phyloP scores from a whole-genome alignment of 768 basidiomycete genomes.

The Podaxis carcinomalis region DNA sequence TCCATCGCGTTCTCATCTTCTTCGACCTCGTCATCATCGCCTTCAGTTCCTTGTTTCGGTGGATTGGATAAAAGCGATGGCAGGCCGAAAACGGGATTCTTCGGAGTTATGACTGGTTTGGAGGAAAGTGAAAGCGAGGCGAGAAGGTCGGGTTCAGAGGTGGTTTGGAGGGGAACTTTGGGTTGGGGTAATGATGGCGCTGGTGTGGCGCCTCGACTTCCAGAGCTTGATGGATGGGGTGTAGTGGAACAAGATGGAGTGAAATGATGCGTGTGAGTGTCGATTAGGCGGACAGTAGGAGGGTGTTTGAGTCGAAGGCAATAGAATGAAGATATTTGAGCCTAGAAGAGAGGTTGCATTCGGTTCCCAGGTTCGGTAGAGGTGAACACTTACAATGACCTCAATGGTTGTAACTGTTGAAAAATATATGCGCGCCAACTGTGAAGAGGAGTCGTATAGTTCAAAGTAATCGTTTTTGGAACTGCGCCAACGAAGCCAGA shows the following conservation, averaged over 20 bases:
- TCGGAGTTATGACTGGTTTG: constrained; percentile 47
- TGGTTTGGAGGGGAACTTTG: constrained; percentile 14
- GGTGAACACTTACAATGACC: constrained; percentile 43
- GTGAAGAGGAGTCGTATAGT: constrained; percentile 30
- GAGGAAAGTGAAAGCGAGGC: constrained; percentile 62
- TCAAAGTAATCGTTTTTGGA: constrained; percentile 34
- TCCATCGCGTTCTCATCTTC: constrained; percentile 42
- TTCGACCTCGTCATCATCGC: constrained; percentile 13
- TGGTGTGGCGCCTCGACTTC: constrained; percentile 15
- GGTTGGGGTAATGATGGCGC: constrained; percentile 13
- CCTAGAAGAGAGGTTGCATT: constrained; percentile 30
- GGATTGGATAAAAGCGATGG: constrained; percentile 48
- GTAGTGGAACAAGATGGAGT: constrained; percentile 41
- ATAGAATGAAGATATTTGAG: constrained; percentile 44
- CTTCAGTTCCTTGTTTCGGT: constrained; percentile 24
- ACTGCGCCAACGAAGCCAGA: constrained; percentile 36
- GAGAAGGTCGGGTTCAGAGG: constrained; percentile 52
- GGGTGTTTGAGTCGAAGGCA: constrained; percentile 64
- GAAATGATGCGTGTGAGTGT: constrained; percentile 42
- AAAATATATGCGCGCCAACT: constrained; percentile 42
- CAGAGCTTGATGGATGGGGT: constrained; percentile 26
- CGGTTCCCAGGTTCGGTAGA: constrained; percentile 2
- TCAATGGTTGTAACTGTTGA: constrained; percentile 44
- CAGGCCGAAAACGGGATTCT: constrained; percentile 63
- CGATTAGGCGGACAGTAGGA: constrained; percentile 66